Evolutionary conservation across 164 flowering plant species (phyloP), one percentile per base, ranked within the genome.

Genomic region (Aristolochia californica): DNA sequence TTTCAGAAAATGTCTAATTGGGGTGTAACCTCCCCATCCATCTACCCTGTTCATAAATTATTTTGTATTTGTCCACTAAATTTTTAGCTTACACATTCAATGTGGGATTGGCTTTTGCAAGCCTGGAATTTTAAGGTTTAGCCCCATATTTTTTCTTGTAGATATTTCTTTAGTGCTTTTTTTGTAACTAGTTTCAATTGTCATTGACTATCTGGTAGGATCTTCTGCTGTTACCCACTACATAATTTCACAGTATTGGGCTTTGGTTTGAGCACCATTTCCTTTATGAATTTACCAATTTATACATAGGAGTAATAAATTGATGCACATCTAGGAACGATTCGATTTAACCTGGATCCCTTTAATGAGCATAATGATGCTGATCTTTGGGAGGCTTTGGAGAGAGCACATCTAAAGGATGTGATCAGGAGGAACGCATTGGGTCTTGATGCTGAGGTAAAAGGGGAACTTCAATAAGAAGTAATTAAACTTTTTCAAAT

Each of bases 301-400:
- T 17, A 53, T 63, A 26, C 43, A 63, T 14, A 11, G 62, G 14
- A 22, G 45, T 47, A 63, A 30, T 49, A n/a, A n/a, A n/a, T 17
- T 62, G 38, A 23, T 10, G 23, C 3, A n/a, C n/a, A 22, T 15
- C 59, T 66, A 93, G 99, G 99, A 34, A 78, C 88, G 61, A 86
- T 93, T 49, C 76, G 99, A 48, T 93, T 93, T 66, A 93, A 93
- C 69, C 94, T 93, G 62, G 99, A 93, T 74, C 99, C 99, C 61
- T 93, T 93, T 66, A 68, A 50, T 62, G 95, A 89, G 60, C 99
- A 93, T 72, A 89, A 80, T 72, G 97, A 93, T 78, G 91, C 93
- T 69, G 96, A 94, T 60, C 84, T 94, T 20, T 90, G 99, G 99
- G 97, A 94, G 71, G 82, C 99, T 67, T 74, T 94, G 45, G 99